Percentiles rank a stretch among this genome's conserved stretches.
Conservation (phyloP, 805 yeast genomes). For the Yamadazyma takamatsuzukensis region DNA sequence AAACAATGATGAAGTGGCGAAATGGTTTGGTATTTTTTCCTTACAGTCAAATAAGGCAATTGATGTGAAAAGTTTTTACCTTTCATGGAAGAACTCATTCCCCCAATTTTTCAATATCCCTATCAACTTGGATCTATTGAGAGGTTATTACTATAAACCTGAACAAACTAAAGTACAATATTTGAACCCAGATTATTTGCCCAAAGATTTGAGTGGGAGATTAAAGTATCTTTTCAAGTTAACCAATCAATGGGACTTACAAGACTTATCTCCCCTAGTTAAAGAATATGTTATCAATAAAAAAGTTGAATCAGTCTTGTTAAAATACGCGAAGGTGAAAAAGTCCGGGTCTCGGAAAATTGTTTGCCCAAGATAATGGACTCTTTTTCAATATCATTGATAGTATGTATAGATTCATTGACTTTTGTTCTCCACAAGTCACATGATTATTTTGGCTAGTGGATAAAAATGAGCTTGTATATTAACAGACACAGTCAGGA, state of each 20-base stretch:
- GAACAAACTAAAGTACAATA: constrained; percentile 45
- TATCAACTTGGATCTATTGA: constrained; percentile 49
- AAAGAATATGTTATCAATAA: constrained; percentile 25
- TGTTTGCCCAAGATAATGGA: constrained; percentile 24
- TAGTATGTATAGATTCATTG: constrained; percentile 8
- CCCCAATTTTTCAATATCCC: constrained; percentile 63
- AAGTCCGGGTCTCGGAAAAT: constrained; percentile 28
- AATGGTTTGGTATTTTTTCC: constrained; percentile 62
- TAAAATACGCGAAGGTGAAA: constrained; percentile 36
- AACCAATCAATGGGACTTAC: constrained; percentile 34
- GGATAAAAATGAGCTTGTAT: constrained; percentile 1
- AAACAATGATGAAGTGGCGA: constrained; percentile 42
- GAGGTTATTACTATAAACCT: constrained; percentile 55
- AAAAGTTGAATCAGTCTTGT: constrained; percentile 33
- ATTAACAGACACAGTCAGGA: constrained; percentile 55
- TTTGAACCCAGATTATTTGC: constrained; percentile 47
- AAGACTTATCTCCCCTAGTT: constrained; percentile 36
- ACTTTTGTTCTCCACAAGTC: not conserved
- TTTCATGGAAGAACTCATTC: constrained; percentile 59
- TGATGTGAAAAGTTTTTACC: constrained; percentile 50
- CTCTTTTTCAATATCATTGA: constrained; percentile 10
- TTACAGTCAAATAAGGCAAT: constrained; percentile 23
- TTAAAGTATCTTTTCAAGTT: constrained; percentile 31
- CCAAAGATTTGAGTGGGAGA: constrained; percentile 25
- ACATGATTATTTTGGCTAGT: no score